Base-by-base conservation (phyloP, 1,284 basidiomycete species). In the Moniliophthora roreri region DNA sequence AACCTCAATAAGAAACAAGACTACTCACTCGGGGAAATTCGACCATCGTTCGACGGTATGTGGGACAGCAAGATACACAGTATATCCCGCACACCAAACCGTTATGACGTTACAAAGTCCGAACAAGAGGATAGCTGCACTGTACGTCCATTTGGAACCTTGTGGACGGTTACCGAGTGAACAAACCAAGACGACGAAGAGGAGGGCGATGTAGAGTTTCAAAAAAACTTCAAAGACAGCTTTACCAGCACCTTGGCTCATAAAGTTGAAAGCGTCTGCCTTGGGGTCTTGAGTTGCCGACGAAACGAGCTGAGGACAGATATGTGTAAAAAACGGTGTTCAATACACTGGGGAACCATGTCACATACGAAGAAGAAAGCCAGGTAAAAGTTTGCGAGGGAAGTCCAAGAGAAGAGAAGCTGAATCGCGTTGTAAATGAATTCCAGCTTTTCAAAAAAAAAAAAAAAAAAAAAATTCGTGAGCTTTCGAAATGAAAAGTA, bases 21-120 rank as follows among this genome's bases (percentile, higher is more conserved):
- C 15, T 16, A 72, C 85, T 60, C 67, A 87, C 83, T 80, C 63
- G 36, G 75, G 76, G 63, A 92, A 74, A 62, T 89, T 71, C 58
- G 82, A 74, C 92, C 92, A 94, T 36, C 86, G 90, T 2, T 74
- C 76, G 4, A 82, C 53, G 2, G 81, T 80, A 63, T 93, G 85
- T 1, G 91, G 89, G 6, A 93, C 87, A 13, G 89, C 85, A 38
- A 92, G 79, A 62, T 92, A 95, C 46, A 94, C 89, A 0, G 92
- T 95, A 67, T 80, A 95, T 13, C 78, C 92, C 7, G 92, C 92
- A 73, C 91, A 95, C 84, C 91, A 95, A 23, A 92, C 78, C 4
- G 89, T 87, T 63, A 93, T 88, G 63, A 84, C 62, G 62, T 88
- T 89, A 67, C 86, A 89, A 7, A 89, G 59, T 45, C 87, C 89